Base-by-base conservation (phyloP, 768 basidiomycete genomes). In the Exidia glandulosa region DNA sequence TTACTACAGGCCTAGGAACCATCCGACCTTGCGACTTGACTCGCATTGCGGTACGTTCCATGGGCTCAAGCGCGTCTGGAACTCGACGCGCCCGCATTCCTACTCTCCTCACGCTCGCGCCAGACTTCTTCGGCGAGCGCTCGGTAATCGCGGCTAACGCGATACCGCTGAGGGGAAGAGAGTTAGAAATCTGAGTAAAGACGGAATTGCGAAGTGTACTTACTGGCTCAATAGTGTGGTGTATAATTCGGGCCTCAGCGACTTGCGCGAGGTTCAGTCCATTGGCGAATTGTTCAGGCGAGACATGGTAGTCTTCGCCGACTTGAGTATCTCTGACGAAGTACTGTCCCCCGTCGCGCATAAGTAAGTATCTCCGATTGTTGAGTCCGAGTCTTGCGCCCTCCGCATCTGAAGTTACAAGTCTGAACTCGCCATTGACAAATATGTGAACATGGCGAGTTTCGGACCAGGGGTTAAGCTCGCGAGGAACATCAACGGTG, bases 31-130 rank as follows among this genome's bases (percentile, higher is more conserved):
- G 41, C 41, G 63, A 61, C 29, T 57, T 59, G 0, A 58, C 29
- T 25, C 59, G 23, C 12, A 59, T 41, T 2, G 63, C 37, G 34
- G 55, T 64, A 0, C 63, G 45, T 25, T 64, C 58, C 10, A 63
- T 19, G 29, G 31, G 41, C n/a, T 23, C 32, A 45, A n/a, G 47
- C n/a, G 23, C 29, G 2, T 34, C 27, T 41, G 12, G 34, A 13
- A 13, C 57, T 16, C 25, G 6, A 5, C 16, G 30, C 14, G 25
- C 16, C 32, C 7, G 29, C 1, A 6, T 31, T 33, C 13, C 32
- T 25, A 6, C 54, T 55, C 54, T 16, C 30, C 30, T 33, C 12
- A 13, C 14, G 5, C 6, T 13, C 54, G 54, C 25, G 7, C 29
- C 32, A 5, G 16, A 27, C 30, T n/a, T 16, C 36, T 36, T 33